phyloP scores from a whole-genome alignment of 106 monocot genomes.

The Xerophyta viscosa region DNA sequence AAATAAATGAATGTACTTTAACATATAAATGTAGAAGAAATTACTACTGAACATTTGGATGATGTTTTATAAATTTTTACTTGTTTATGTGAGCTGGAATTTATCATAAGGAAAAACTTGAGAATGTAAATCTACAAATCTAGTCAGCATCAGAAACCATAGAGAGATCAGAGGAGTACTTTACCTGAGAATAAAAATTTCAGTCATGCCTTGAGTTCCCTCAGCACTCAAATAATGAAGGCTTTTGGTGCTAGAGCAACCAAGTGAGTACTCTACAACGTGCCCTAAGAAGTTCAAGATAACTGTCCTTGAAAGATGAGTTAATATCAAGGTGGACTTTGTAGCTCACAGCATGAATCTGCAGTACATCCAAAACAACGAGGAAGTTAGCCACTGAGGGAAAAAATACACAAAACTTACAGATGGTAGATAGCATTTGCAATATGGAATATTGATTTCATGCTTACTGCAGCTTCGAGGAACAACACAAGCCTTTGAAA shows the following conservation, averaged over 20 bases:
- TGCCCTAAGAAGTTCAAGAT: constrained; percentile 60
- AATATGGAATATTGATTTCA: no score
- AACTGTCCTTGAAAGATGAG: constrained; percentile 39
- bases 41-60: no score
- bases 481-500: no score
- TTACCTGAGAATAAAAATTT: constrained; percentile 78
- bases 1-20: no score
- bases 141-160: neutral
- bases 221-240: constrained; percentile 1
- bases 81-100: no score
- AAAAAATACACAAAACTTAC: neutral
- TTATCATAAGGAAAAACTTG: neutral
- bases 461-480: no score
- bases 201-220: constrained; percentile 30
- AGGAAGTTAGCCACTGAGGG: neutral
- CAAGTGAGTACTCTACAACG: constrained; percentile 16
- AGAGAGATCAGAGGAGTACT: neutral
- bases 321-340: constrained; percentile 45
- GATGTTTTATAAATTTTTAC: no score
- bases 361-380: constrained; percentile 6
- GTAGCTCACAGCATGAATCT: constrained; percentile 67
- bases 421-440: neutral
- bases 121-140: neutral
- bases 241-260: constrained; percentile 8
- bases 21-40: no score